A percentile compares a stretch with the other conserved stretches of the same genome.
Evolutionary conservation across 164 flowering plant species (phyloP).

Genomic region (Pachysandra terminalis): DNA sequence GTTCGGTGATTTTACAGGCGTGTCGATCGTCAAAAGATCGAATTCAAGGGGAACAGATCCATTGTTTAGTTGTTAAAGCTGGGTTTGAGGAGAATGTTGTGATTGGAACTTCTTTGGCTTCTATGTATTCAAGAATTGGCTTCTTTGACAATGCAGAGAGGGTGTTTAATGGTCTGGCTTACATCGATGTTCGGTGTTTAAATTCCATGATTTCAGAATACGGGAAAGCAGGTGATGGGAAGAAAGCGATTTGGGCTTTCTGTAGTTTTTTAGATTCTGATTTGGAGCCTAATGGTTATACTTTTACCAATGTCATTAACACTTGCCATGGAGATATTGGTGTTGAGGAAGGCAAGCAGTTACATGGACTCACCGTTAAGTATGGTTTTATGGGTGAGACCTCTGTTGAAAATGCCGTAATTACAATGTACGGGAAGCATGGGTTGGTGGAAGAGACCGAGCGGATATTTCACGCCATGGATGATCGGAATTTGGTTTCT

Average conservation of each 20-base stretch:
- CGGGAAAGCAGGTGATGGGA: slow-evolving; percentile 22
- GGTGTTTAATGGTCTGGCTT: slow-evolving; percentile 16
- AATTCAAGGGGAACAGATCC: slow-evolving; percentile 26
- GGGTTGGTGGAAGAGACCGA: slow-evolving; percentile 33
- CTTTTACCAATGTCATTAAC: slow-evolving; percentile 31
- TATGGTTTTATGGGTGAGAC: slow-evolving; percentile 13
- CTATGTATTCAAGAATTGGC: slow-evolving; percentile 28
- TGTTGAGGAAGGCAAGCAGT: slow-evolving; percentile 22
- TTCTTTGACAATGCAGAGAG: slow-evolving; percentile 24
- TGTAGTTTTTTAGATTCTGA: slow-evolving; percentile 18
- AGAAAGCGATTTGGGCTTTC: slow-evolving; percentile 23
- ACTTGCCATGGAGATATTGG: slow-evolving; percentile 15
- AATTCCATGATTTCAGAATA: slow-evolving; percentile 35
- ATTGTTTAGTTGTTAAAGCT: slow-evolving; percentile 27
- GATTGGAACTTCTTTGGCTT: slow-evolving; percentile 30
- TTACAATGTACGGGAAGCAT: slow-evolving; percentile 29
- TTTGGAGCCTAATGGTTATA: slow-evolving; percentile 30
- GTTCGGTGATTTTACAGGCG: slow-evolving; percentile 27
- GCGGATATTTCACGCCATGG: slow-evolving; percentile 22
- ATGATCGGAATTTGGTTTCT: slow-evolving; percentile 28
- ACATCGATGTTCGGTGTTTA: slow-evolving; percentile 27
- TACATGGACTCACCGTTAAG: slow-evolving; percentile 29
- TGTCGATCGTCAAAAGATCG: slow-evolving; percentile 14
- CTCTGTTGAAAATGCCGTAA: slow-evolving; percentile 29
- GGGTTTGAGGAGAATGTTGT: slow-evolving; percentile 28